These are phyloP conservation scores for Curvularia eragrostidis DNA, from an alignment of 2,329 filamentous ascomycete species.

Conservation along the genomic window DNA sequence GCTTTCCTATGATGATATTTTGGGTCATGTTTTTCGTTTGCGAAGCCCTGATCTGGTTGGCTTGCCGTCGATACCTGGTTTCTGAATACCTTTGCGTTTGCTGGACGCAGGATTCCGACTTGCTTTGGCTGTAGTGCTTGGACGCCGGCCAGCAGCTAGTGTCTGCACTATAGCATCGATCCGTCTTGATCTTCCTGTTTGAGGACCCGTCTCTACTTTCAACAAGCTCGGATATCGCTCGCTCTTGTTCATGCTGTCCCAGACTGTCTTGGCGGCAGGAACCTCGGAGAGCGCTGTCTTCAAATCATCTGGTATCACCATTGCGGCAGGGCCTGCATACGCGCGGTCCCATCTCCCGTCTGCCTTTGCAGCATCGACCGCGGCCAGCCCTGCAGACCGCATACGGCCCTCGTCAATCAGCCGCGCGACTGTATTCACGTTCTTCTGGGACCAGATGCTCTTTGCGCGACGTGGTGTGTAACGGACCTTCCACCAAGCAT, in stretches of 20 bases:
- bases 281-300: conserved; percentile 51
- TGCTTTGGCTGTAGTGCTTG: neutral
- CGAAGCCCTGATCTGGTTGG: conserved; percentile 3
- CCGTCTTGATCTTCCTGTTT: conserved; percentile 41
- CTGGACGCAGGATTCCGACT: neutral
- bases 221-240: conserved; percentile 58
- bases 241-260: conserved; percentile 54
- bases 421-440: conserved; percentile 59
- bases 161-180: conserved; percentile 53
- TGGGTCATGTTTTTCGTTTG: conserved; percentile 2
- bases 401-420: conserved; percentile 59
- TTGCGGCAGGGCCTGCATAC: conserved; percentile 59
- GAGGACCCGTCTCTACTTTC: conserved; percentile 53
- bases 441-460: conserved; percentile 67
- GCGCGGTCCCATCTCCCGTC: conserved; percentile 67
- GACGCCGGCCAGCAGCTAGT: conserved; percentile 12
- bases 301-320: conserved; percentile 60
- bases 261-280: conserved; percentile 50
- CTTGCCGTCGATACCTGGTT: neutral
- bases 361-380: conserved; percentile 62
- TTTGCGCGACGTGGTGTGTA: conserved; percentile 64
- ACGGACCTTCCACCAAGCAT: conserved; percentile 60
- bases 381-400: conserved; percentile 56
- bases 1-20: neutral
- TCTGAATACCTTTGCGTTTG: neutral